A percentile compares a stretch with the other conserved stretches of the same genome.
phyloP scores from a whole-genome alignment of 495 filamentous ascomycete genomes.

The Podospora conica region DNA sequence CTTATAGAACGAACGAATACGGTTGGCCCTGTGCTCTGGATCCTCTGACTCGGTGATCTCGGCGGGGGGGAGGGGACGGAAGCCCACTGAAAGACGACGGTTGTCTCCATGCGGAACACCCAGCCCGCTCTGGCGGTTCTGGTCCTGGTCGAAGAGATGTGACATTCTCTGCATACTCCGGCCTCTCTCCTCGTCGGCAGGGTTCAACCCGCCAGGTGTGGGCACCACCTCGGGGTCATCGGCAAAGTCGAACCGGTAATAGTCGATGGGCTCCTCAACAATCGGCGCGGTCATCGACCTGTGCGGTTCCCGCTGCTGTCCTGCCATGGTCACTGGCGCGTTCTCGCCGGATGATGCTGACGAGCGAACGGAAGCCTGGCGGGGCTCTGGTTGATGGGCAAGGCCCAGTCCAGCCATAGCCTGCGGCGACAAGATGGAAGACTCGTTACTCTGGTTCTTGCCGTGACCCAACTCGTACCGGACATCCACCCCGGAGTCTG shows the following conservation, averaged over 20 bases:
- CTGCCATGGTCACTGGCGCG: slow-evolving; percentile 6
- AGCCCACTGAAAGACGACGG: slow-evolving; percentile 75
- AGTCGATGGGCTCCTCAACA: slow-evolving; percentile 26
- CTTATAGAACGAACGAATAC: slow-evolving; percentile 97
- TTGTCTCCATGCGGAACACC: slow-evolving; percentile 57
- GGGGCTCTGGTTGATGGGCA: slow-evolving; percentile 11
- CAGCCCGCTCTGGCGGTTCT: slow-evolving; percentile 34
- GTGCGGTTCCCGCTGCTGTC: slow-evolving; percentile 7
- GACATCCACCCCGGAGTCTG: slow-evolving; percentile 23
- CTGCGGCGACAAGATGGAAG: slow-evolving; percentile 12
- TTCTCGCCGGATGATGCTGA: slow-evolving; percentile 14
- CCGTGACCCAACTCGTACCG: slow-evolving; percentile 18
- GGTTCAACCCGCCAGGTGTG: slow-evolving; percentile 9
- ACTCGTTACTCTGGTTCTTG: slow-evolving; percentile 11
- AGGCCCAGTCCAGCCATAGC: slow-evolving; percentile 19
- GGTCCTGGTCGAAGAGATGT: slow-evolving; percentile 29
- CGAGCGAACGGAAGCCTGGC: slow-evolving; percentile 17
- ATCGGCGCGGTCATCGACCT: slow-evolving; percentile 6
- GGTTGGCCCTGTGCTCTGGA: slow-evolving; percentile 88
- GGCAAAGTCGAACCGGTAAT: slow-evolving; percentile 23
- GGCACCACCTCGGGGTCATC: slow-evolving; percentile 12
- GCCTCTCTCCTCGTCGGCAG: slow-evolving; percentile 24
- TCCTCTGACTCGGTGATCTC: slow-evolving; percentile 63
- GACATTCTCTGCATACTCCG: slow-evolving; percentile 32
- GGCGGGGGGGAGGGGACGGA: slow-evolving; percentile 88